Conservation (phyloP, 2,329 filamentous ascomycete genomes). For the Fusarium scirpi region DNA sequence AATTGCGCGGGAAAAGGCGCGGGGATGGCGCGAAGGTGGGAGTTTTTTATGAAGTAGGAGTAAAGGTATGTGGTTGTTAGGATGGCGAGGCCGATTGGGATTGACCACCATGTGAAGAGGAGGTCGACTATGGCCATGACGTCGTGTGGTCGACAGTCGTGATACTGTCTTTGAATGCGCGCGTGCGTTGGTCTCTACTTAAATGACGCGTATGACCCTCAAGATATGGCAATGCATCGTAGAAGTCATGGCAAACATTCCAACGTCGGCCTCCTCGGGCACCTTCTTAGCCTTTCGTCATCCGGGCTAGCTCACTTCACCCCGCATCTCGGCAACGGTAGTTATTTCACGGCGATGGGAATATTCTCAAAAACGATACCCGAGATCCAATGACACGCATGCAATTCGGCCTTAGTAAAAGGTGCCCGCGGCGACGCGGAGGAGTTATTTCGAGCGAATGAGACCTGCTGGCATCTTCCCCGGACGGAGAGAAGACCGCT, state of each 20-base stretch:
- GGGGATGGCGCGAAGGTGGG: slow-evolving; percentile 66
- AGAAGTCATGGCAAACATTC: neutral
- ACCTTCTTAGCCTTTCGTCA: neutral
- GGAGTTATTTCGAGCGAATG: slow-evolving; percentile 15
- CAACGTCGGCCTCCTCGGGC: neutral
- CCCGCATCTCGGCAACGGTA: slow-evolving; percentile 31
- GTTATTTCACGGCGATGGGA: neutral
- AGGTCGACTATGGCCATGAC: slow-evolving; percentile 49
- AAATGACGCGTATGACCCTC: neutral
- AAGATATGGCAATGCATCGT: neutral
- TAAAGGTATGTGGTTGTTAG: slow-evolving; percentile 68
- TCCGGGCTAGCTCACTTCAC: neutral
- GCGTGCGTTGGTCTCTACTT: too few species aligned
- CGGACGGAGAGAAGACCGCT: slow-evolving; percentile 1
- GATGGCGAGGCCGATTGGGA: slow-evolving; percentile 60
- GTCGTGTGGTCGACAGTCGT: neutral
- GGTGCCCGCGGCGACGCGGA: neutral
- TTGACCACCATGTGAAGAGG: slow-evolving; percentile 60
- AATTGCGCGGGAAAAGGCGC: slow-evolving; percentile 74
- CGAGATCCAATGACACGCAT: slow-evolving; percentile 6
- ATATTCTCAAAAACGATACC: neutral
- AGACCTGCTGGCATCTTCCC: neutral
- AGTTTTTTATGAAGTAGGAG: slow-evolving; percentile 68
- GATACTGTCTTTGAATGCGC: too few species aligned
- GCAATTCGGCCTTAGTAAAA: neutral